phyloP scores from a whole-genome alignment of 163 green algal genomes.

The Chlamydomonas reinhardtii region DNA sequence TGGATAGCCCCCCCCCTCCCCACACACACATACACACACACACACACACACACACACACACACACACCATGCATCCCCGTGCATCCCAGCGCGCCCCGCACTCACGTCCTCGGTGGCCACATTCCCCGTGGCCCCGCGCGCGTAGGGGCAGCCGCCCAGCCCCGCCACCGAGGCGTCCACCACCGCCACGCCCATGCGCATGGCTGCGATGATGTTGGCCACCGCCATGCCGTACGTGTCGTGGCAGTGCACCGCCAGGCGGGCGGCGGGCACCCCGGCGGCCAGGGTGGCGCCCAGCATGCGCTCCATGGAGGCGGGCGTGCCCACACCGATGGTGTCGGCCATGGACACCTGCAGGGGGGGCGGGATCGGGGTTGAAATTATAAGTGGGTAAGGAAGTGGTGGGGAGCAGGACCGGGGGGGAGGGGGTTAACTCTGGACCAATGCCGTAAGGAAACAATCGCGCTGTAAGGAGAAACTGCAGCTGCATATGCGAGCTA shows the following conservation, averaged over 20 bases:
- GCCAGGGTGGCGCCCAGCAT: slow-evolving; percentile 65
- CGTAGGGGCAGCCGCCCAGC: slow-evolving; percentile 91
- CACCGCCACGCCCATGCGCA: slow-evolving; percentile 78
- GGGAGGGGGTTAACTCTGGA: too few relatives aligned
- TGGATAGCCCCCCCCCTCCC: too few relatives aligned
- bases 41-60: too few relatives aligned
- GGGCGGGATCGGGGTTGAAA: too few relatives aligned
- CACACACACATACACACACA: too few relatives aligned
- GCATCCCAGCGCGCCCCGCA: too few relatives aligned
- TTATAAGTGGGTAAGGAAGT: too few relatives aligned
- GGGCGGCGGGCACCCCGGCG: slow-evolving; percentile 39
- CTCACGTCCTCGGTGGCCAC: slow-evolving; percentile 85
- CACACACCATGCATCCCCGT: too few relatives aligned
- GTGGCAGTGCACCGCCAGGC: slow-evolving; percentile 86
- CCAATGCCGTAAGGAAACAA: too few relatives aligned
- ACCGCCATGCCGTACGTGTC: slow-evolving; percentile 92
- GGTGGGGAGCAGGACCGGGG: too few relatives aligned
- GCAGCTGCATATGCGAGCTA: too few relatives aligned
- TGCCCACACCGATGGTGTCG: slow-evolving; percentile 90
- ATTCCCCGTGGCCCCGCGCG: slow-evolving; percentile 83
- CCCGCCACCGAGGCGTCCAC: slow-evolving; percentile 87
- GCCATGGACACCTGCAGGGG: slow-evolving; percentile 71
- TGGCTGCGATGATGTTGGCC: slow-evolving; percentile 81
- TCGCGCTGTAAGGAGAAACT: too few relatives aligned
- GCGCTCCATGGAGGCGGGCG: slow-evolving; percentile 66